Evolutionary conservation across 352 stramenopile species (phyloP).

Genomic region (Globisporangium echinulatum): DNA sequence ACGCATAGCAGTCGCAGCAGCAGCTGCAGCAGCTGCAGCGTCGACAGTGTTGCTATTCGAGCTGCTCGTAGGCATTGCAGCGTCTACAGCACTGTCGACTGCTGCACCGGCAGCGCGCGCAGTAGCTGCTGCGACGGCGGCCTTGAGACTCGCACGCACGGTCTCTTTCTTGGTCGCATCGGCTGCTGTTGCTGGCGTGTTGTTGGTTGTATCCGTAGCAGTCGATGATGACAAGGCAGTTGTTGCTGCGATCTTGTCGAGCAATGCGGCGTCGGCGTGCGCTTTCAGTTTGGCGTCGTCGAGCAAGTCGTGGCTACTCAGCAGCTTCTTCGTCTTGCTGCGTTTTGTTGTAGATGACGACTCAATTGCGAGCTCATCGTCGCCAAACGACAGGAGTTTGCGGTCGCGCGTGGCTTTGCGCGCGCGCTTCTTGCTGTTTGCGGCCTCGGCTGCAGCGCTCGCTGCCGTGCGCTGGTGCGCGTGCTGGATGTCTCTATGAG

Average conservation of each 20-base stretch:
- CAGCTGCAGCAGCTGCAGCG: neutral
- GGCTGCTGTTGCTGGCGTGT: neutral
- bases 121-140: conserved; percentile 5
- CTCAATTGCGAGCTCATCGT: conserved; percentile 72
- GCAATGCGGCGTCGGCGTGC: conserved; percentile 49
- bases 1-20: neutral
- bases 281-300: conserved; percentile 57
- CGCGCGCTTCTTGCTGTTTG: conserved; percentile 75
- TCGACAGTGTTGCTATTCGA: neutral
- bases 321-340: conserved; percentile 51
- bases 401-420: conserved; percentile 90
- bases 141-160: conserved; percentile 15
- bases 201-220: neutral
- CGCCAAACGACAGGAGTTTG: conserved; percentile 95
- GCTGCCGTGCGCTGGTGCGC: conserved; percentile 6
- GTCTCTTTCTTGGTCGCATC: conserved; percentile 21
- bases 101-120: neutral
- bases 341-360: conserved; percentile 44
- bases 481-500: conserved; percentile 17
- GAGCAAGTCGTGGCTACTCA: conserved; percentile 70
- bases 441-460: conserved; percentile 18
- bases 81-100: neutral
- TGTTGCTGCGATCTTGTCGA: conserved; percentile 42
- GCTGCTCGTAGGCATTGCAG: neutral
- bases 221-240: neutral